These are phyloP conservation scores for Pseudovirgaria hyperparasitica DNA, from an alignment of 2,329 filamentous ascomycete genomes.

Conservation along the genomic window DNA sequence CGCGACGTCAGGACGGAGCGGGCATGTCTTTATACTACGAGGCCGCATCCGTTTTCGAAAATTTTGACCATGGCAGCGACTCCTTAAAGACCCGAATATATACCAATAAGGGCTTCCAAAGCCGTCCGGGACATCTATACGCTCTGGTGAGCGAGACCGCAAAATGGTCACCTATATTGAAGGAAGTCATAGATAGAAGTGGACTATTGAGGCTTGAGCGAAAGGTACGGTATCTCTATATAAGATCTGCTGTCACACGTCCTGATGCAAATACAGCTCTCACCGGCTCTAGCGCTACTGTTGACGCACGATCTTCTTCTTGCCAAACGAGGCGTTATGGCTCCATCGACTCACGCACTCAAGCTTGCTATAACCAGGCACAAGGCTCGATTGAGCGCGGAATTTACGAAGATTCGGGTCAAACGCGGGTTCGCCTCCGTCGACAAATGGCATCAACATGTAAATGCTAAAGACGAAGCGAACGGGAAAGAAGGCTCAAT, in stretches of 20 bases:
- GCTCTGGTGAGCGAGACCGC: constrained; percentile 74
- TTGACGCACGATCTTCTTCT: constrained; percentile 79
- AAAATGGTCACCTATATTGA: constrained; percentile 80
- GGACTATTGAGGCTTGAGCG: constrained; percentile 66
- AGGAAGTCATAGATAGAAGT: constrained; percentile 77
- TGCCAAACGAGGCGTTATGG: constrained; percentile 67
- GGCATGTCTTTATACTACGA: constrained; percentile 99
- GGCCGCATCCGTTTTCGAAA: constrained; percentile 61
- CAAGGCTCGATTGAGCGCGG: constrained; percentile 66
- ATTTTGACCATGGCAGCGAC: constrained; percentile 52
- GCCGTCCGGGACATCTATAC: constrained; percentile 69
- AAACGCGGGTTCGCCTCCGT: constrained; percentile 56
- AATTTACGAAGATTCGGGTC: constrained; percentile 70
- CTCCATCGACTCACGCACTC: constrained; percentile 67
- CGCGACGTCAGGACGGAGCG: too few species aligned
- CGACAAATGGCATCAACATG: constrained; percentile 48
- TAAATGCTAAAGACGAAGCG: constrained; percentile 33
- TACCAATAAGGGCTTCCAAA: constrained; percentile 58
- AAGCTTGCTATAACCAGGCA: constrained; percentile 65
- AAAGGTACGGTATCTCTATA: constrained; percentile 48
- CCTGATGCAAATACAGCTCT: constrained; percentile 44
- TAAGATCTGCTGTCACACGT: not conserved
- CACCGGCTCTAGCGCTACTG: constrained; percentile 65
- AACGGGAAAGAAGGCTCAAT: constrained; percentile 28
- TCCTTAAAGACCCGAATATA: constrained; percentile 84